A percentile compares a stretch with the other conserved stretches of the same genome.
Evolutionary conservation across 2,329 filamentous ascomycete genomes (phyloP).

Genomic region (Beauveria bassiana): DNA sequence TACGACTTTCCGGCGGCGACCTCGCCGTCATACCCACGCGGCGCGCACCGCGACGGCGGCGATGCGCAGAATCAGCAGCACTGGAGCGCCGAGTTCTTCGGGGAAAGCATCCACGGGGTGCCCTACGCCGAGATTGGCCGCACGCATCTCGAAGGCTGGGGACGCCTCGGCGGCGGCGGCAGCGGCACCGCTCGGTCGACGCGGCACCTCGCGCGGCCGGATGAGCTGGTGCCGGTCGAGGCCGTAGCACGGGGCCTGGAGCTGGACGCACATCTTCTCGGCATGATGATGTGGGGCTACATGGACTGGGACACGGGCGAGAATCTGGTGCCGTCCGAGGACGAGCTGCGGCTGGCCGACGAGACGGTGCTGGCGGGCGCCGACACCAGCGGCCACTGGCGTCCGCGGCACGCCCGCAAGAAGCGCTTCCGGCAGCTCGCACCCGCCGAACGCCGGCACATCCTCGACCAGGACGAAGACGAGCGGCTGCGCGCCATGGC

Average conservation of each 20-base stretch:
- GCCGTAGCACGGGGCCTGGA: conserved; percentile 41
- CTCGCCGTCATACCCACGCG: background rate
- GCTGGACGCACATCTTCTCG: conserved; percentile 44
- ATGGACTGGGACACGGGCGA: conserved; percentile 44
- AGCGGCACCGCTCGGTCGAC: conserved; percentile 17
- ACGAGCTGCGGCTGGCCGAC: conserved; percentile 45
- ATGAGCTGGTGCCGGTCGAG: conserved; percentile 53
- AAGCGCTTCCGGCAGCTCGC: conserved; percentile 33
- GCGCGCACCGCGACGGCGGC: background rate
- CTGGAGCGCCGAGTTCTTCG: conserved; percentile 14
- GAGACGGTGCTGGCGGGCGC: conserved; percentile 22
- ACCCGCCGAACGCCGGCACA: conserved; percentile 27
- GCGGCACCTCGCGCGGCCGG: conserved; percentile 43
- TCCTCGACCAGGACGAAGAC: conserved; percentile 29
- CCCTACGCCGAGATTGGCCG: conserved; percentile 43
- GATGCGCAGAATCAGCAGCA: conserved; percentile 10
- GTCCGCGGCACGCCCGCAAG: conserved; percentile 37
- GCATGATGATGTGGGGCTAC: conserved; percentile 57
- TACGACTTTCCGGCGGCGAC: conserved; percentile 42
- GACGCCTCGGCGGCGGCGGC: conserved; percentile 16
- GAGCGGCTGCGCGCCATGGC: conserved; percentile 27
- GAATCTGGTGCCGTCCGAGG: conserved; percentile 41
- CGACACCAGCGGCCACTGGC: conserved; percentile 33
- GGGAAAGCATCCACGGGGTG: conserved; percentile 40
- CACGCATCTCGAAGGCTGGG: conserved; percentile 50